Evolutionary conservation across 2,329 filamentous ascomycete species (phyloP).

Genomic region (Aureobasidium sp.): DNA sequence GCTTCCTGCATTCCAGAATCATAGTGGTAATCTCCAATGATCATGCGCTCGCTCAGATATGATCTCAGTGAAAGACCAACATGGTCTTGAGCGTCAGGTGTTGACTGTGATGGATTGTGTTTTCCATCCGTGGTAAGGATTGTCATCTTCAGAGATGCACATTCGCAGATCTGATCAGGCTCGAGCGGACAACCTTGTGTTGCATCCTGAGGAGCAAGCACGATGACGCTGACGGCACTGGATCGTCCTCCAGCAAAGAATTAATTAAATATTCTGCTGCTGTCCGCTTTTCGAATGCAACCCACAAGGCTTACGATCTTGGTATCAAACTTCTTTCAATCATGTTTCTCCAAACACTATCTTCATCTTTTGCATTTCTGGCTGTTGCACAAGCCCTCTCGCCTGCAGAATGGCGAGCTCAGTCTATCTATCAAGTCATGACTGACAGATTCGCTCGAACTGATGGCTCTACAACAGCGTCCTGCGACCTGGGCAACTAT

Average conservation of each 20-base stretch:
- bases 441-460: constrained; percentile 43
- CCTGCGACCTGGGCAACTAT: constrained; percentile 46
- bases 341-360: neutral
- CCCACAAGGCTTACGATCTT: neutral
- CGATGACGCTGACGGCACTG: constrained; percentile 3
- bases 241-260: neutral
- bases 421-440: constrained; percentile 48
- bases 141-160: neutral
- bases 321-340: neutral
- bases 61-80: neutral
- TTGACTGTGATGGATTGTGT: neutral
- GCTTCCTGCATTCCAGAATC: constrained; percentile 5
- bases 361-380: neutral
- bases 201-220: constrained; percentile 4
- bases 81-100: neutral
- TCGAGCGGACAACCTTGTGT: constrained; percentile 4
- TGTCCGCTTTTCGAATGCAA: neutral
- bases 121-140: neutral
- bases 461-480: constrained; percentile 43
- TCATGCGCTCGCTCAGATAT: constrained; percentile 2
- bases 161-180: constrained; percentile 1
- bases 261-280: neutral
- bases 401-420: constrained; percentile 41
- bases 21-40: constrained; percentile 4
- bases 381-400: constrained; percentile 5